phyloP scores from a whole-genome alignment of 192 early-diverging fungal species.

The Coemansia biformis region DNA sequence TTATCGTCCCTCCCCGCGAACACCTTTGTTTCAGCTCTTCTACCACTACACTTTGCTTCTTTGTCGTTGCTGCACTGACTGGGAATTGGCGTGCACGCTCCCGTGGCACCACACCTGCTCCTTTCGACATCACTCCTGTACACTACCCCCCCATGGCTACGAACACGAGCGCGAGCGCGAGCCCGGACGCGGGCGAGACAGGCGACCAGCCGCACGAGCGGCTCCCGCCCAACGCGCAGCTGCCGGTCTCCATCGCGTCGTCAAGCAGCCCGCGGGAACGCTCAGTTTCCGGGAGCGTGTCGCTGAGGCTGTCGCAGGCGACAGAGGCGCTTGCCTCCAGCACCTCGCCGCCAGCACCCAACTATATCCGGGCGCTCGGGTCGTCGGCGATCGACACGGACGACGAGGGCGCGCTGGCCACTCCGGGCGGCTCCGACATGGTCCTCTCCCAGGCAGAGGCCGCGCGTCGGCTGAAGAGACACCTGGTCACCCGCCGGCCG shows the following conservation, averaged over 20 bases:
- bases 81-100: too few species aligned
- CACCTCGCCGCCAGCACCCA: constrained; percentile 20
- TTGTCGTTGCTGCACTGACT: too few species aligned
- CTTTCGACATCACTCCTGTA: too few species aligned
- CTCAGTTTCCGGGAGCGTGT: constrained; percentile 8
- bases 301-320: constrained; percentile 20
- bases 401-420: constrained; percentile 2
- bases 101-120: too few species aligned
- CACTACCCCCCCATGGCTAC: too few species aligned
- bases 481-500: constrained; percentile 59
- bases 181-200: too few species aligned
- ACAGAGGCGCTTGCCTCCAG: constrained; percentile 28
- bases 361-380: background rate
- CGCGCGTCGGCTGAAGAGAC: constrained; percentile 63
- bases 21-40: too few species aligned
- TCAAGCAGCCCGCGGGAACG: constrained; percentile 7
- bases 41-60: too few species aligned
- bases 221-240: constrained; percentile 38
- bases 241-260: constrained; percentile 7
- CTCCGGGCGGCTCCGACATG: constrained; percentile 24
- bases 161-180: too few species aligned
- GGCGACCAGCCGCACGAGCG: constrained; percentile 15
- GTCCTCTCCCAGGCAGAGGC: constrained; percentile 39
- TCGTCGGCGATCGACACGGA: constrained; percentile 8
- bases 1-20: too few species aligned